Base-by-base conservation (phyloP, 495 filamentous ascomycete genomes). In the Cairneyella variabilis region DNA sequence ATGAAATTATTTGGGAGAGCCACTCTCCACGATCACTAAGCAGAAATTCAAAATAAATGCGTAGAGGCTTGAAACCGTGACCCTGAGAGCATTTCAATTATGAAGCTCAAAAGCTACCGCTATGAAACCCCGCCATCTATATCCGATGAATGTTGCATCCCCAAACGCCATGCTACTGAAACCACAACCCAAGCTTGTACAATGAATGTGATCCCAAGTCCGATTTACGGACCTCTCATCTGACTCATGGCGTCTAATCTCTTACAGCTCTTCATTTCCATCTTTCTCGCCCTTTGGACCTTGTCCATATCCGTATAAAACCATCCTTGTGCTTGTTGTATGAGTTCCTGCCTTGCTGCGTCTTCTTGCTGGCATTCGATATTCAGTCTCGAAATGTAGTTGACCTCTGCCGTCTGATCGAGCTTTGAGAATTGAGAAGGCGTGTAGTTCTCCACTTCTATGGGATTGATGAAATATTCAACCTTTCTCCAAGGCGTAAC, bases 321-420 rank as follows among this genome's bases (percentile, higher is more conserved):
- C 87, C 89, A 96, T 11, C 93, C 92, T 61, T 87, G 83, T 2
- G 93, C 91, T 26, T 88, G 86, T 45, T 96, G 80, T 38, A 83
- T 70, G 69, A 91, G 74, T 26, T 80, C 75, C 50, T 81, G 76
- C 65, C 82, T 78, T 46, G 76, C 65, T 36, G 76, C 67, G 45
- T 77, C 66, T 65, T 97, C 92, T 26, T 69, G 67, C 44, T 91
- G 85, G 67, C 93, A 98, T 53, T 84, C 76, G 41, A 76, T 71
- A 22, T 76, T 75, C 16, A 97, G 69, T 37, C 71, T 68, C 28
- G 76, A 73, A 42, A 95, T 76, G 52, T 88, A 89, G 11, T 80
- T 78, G 3, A 76, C 66, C 69, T 97, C 91, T 39, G 88, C 92
- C 51, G 71, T 76, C 56, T 80, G 77, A 62, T 97, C 93, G 11